Evolutionary conservation across 768 basidiomycete genomes (phyloP), one percentile per base, ranked within the genome.

Genomic region (Leccinum incarnatum): DNA sequence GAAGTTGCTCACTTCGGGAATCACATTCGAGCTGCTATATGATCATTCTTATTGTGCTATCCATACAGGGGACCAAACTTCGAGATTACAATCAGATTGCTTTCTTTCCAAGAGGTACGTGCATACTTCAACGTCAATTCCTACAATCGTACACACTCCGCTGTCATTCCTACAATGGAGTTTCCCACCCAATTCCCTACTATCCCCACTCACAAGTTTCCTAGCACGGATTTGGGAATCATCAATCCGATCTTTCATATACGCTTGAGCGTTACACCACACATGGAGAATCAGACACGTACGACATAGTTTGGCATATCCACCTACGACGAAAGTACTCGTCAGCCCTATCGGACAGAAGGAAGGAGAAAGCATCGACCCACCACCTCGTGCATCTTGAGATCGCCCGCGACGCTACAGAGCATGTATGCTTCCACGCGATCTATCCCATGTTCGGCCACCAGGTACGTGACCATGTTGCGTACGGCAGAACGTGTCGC

Each of bases 221-320:
- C 68, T 48, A 78, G 74, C 8, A 83, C 72, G 14, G 80, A 77
- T 58, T 74, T 76, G 3, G 82, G 78, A 53, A 83, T 69, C 82
- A 83, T 83, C 77, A 84, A 79, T 21, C 83, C 83, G 52, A 84
- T 77, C 82, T 83, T 47, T n/a, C 53, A 42, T 4, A 12, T 9
- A 8, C 37, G 8, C 17, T 32, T 53, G n/a, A 50, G 42, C 25
- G 29, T 51, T 40, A 5, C 9, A n/a, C 0, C 29, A 17, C 2
- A 27, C 8, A 11, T 21, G 21, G 29, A 9, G 32, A 14, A 17
- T 25, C 49, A 21, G 21, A 21, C 21, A 21, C 21, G 21, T 67
- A 85, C 84, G 37, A 85, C 77, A 61, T 83, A 86, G 60, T 85
- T 85, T 11, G 84, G 84, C 84, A 85, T 85, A 60, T 85, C 84